Percentiles rank a stretch among this genome's conserved stretches.
Conservation (phyloP, 495 filamentous ascomycete genomes). For the Glonium stellatum region DNA sequence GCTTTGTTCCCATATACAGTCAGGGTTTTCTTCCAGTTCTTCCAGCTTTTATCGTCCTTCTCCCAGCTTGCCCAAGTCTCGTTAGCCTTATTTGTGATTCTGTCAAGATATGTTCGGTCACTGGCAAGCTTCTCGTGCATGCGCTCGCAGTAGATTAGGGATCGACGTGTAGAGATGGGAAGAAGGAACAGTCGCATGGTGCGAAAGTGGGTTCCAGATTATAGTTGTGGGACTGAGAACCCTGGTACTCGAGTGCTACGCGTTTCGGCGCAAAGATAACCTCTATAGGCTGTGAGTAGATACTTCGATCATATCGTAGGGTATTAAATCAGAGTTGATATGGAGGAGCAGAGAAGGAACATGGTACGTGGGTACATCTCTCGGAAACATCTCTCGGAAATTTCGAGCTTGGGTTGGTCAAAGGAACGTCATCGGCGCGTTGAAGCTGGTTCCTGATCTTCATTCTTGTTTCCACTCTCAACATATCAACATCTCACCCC, state of each 20-base stretch:
- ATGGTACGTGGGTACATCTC: too few relatives aligned
- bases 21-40: slow-evolving; percentile 80
- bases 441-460: not conserved
- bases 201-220: not conserved
- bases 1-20: slow-evolving; percentile 80
- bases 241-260: too few relatives aligned
- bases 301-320: too few relatives aligned
- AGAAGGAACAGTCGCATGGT: slow-evolving; percentile 92
- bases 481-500: not conserved
- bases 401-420: slow-evolving; percentile 15
- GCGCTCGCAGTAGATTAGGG: slow-evolving; percentile 88
- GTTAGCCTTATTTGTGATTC: slow-evolving; percentile 58
- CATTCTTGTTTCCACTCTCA: not conserved
- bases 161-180: slow-evolving; percentile 82
- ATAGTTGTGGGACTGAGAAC: not conserved
- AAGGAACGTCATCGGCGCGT: not conserved
- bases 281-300: too few relatives aligned
- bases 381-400: too few relatives aligned
- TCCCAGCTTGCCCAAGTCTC: slow-evolving; percentile 82
- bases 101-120: slow-evolving; percentile 54
- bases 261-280: too few relatives aligned
- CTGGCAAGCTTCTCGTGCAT: slow-evolving; percentile 44
- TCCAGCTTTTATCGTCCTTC: slow-evolving; percentile 52
- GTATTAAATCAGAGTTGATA: too few relatives aligned
- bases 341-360: too few relatives aligned